A percentile compares a stretch with the other conserved stretches of the same genome.
Conservation (phyloP, 345 rosid species). For the Rhizophora mangle region DNA sequence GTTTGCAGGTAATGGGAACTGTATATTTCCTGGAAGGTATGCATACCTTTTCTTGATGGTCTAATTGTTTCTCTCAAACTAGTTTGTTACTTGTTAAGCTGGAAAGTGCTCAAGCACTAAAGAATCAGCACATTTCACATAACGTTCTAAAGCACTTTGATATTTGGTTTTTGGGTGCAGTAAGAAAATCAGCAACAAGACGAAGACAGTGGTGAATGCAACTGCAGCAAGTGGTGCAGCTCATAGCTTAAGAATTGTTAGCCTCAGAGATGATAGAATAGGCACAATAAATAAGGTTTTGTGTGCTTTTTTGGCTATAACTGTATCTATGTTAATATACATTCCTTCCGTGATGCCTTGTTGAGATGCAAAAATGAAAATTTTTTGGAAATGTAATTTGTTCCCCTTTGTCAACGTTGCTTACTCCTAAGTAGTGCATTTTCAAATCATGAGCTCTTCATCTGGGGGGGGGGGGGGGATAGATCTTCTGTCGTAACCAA, state of each 20-base stretch:
- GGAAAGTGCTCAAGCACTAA: too few relatives aligned
- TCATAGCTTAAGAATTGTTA: slow-evolving; percentile 27
- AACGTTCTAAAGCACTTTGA: too few relatives aligned
- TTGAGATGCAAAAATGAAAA: slow-evolving; percentile 18
- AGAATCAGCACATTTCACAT: too few relatives aligned
- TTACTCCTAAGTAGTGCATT: not conserved
- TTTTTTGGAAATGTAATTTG: not conserved
- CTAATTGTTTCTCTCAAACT: too few relatives aligned
- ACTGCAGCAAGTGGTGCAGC: slow-evolving; percentile 45
- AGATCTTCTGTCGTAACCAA: too few relatives aligned
- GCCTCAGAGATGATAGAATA: slow-evolving; percentile 29
- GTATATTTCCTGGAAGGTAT: slow-evolving; percentile 96
- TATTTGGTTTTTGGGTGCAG: slow-evolving; percentile 39
- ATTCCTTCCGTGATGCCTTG: slow-evolving; percentile 34
- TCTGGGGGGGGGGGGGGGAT: not conserved
- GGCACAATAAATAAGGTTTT: slow-evolving; percentile 26
- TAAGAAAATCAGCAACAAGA: slow-evolving; percentile 61
- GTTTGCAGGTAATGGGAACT: slow-evolving; percentile 81
- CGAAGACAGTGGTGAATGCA: slow-evolving; percentile 58
- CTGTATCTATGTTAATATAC: slow-evolving; percentile 40
- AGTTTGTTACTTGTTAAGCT: too few relatives aligned
- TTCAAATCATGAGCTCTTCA: not conserved
- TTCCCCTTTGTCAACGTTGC: not conserved
- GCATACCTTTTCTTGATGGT: not conserved
- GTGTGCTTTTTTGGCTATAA: slow-evolving; percentile 22